Evolutionary conservation across 352 stramenopile species (phyloP).

Genomic region (Phytophthora nicotianae): DNA sequence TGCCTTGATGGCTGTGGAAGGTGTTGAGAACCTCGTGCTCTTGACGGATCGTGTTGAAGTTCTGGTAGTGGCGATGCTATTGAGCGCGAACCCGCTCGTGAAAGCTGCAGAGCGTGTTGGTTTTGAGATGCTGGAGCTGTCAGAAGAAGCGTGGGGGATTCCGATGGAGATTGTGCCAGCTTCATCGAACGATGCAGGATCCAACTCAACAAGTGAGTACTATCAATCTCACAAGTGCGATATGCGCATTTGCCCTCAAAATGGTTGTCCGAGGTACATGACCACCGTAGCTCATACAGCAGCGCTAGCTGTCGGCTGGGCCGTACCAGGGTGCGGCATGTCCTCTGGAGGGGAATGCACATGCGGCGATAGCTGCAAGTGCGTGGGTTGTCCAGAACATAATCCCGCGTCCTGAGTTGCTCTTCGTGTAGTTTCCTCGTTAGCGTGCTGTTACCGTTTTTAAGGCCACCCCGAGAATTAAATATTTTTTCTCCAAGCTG

Average conservation of each 20-base stretch:
- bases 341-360: slow-evolving; percentile 77
- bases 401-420: slow-evolving; percentile 49
- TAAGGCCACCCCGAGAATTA: slow-evolving; percentile 18
- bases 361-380: slow-evolving; percentile 81
- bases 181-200: slow-evolving; percentile 12
- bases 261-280: slow-evolving; percentile 77
- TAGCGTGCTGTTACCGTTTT: slow-evolving; percentile 12
- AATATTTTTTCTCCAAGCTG: slow-evolving; percentile 65
- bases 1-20: slow-evolving; percentile 50
- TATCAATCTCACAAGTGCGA: slow-evolving; percentile 60
- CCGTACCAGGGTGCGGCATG: slow-evolving; percentile 83
- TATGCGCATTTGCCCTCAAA: slow-evolving; percentile 63
- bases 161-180: slow-evolving; percentile 32
- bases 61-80: slow-evolving; percentile 60
- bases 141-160: slow-evolving; percentile 50
- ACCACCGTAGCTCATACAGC: slow-evolving; percentile 79
- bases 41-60: slow-evolving; percentile 62
- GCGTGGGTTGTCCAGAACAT: slow-evolving; percentile 74
- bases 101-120: slow-evolving; percentile 41
- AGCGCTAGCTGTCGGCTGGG: slow-evolving; percentile 77
- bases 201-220: slow-evolving; percentile 10
- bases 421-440: slow-evolving; percentile 14
- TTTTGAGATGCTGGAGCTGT: slow-evolving; percentile 61
- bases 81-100: slow-evolving; percentile 43
- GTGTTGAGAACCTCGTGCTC: slow-evolving; percentile 69